Conservation (phyloP, 1,284 basidiomycete species). For the Vanrija sp. region DNA sequence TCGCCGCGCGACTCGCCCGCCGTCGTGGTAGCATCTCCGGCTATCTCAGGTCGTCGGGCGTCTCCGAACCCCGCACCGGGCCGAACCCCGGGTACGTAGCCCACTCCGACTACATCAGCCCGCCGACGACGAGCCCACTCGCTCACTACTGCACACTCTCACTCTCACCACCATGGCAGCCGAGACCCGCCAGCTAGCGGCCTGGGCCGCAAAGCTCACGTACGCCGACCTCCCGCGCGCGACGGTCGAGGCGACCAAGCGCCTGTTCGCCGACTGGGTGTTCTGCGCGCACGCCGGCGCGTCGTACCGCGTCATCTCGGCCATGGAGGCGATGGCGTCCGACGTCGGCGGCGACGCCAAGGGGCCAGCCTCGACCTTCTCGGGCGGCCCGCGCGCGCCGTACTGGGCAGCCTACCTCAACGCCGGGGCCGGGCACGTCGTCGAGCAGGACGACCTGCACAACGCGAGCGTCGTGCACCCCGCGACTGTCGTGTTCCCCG, state of each 20-base stretch:
- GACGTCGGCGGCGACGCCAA: neutral
- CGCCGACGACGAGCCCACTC: neutral
- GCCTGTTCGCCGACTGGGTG: constrained; percentile 8
- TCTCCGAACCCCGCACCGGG: too few species aligned
- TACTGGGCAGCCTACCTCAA: constrained; percentile 7
- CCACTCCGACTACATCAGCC: too few species aligned
- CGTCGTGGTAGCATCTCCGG: too few species aligned
- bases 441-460: constrained; percentile 9
- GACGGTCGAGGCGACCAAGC: constrained; percentile 2
- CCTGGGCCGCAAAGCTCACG: constrained; percentile 3
- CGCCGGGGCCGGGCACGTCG: constrained; percentile 6
- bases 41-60: too few species aligned
- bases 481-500: constrained; percentile 4
- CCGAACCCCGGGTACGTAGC: too few species aligned
- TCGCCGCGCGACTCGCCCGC: too few species aligned
- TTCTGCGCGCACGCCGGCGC: constrained; percentile 6
- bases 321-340: constrained; percentile 3
- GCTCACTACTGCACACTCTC: neutral
- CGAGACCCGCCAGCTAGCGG: constrained; percentile 5
- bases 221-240: constrained; percentile 3
- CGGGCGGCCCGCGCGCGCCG: neutral
- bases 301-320: constrained; percentile 2
- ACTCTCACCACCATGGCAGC: neutral
- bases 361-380: neutral
- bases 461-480: constrained; percentile 7